Evolutionary conservation across 352 stramenopile species (phyloP).

Genomic region (Phytophthora hybrid): DNA sequence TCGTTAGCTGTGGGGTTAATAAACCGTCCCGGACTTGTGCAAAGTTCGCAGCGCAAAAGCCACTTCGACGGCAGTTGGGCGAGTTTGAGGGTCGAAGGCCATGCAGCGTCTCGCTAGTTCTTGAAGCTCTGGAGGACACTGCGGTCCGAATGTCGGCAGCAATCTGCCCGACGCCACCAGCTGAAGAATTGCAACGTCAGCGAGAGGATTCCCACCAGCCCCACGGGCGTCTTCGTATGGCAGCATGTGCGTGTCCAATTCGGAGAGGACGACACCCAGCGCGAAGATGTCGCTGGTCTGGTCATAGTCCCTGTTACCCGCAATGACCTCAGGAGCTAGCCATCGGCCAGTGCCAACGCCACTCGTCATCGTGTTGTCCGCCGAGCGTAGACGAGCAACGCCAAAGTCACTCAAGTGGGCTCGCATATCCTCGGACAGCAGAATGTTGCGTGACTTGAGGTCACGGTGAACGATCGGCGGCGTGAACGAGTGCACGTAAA

Average conservation of each 20-base stretch:
- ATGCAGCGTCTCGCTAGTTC: conserved; percentile 56
- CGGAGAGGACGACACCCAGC: conserved; percentile 61
- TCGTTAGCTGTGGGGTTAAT: conserved; percentile 4
- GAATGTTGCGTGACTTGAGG: conserved; percentile 65
- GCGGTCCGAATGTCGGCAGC: conserved; percentile 46
- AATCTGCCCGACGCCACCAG: conserved; percentile 58
- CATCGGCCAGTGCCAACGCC: conserved; percentile 60
- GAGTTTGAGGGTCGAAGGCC: conserved; percentile 40
- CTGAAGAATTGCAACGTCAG: conserved; percentile 60
- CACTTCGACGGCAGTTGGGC: conserved; percentile 60
- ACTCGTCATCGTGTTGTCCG: conserved; percentile 59
- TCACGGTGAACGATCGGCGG: conserved; percentile 69
- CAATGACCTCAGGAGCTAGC: conserved; percentile 64
- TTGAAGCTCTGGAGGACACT: conserved; percentile 51
- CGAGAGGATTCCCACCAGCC: conserved; percentile 38
- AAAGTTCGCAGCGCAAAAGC: conserved; percentile 56
- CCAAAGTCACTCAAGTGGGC: conserved; percentile 64
- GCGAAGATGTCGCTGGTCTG: conserved; percentile 58
- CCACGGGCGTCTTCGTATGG: conserved; percentile 56
- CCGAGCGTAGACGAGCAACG: conserved; percentile 45
- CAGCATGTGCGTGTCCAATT: conserved; percentile 69
- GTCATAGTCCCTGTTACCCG: conserved; percentile 57
- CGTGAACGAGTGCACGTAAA: conserved; percentile 75
- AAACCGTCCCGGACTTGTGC: conserved; percentile 44
- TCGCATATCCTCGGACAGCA: conserved; percentile 45